These are phyloP conservation scores for Carex kokanica DNA, from an alignment of 176 grass and related monocot species.

Conservation along the genomic window DNA sequence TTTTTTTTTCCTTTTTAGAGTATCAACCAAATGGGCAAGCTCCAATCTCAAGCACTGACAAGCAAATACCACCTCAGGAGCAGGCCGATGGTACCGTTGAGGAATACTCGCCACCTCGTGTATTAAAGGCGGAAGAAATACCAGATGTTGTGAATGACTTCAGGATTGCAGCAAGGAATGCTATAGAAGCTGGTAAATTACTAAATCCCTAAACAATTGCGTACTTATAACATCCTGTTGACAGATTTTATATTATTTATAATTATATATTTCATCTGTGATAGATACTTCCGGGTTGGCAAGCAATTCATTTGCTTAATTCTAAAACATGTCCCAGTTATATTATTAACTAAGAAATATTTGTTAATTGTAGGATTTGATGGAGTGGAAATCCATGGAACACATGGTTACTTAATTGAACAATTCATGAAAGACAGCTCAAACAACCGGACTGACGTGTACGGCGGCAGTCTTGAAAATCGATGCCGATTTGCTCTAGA, in stretches of 20 bases:
- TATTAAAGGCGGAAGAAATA: slow-evolving; percentile 31
- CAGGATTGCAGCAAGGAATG: slow-evolving; percentile 50
- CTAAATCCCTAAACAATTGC: not conserved
- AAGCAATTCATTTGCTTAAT: not conserved
- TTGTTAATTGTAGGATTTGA: slow-evolving; percentile 34
- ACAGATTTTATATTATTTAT: not conserved
- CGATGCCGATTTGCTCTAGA: slow-evolving; percentile 47
- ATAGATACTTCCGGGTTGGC: not conserved
- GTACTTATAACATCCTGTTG: not conserved
- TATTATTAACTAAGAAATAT: not conserved
- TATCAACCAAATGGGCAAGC: slow-evolving; percentile 43
- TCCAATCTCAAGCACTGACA: slow-evolving; percentile 56
- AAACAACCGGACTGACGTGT: slow-evolving; percentile 46
- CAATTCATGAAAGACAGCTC: slow-evolving; percentile 61
- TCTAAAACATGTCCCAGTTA: not conserved
- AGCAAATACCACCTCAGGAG: not conserved
- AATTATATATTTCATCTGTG: not conserved
- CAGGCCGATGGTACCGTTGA: not conserved
- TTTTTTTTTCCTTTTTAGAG: slow-evolving; percentile 8
- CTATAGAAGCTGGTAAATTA: slow-evolving; percentile 46
- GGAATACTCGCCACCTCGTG: slow-evolving; percentile 32
- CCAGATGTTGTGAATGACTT: slow-evolving; percentile 43
- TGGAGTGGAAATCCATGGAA: slow-evolving; percentile 52
- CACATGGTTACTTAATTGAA: slow-evolving; percentile 47
- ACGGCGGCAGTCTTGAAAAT: slow-evolving; percentile 33